Conservation (phyloP, 192 early-diverging fungal species). For the Backusella tarrabulga region DNA sequence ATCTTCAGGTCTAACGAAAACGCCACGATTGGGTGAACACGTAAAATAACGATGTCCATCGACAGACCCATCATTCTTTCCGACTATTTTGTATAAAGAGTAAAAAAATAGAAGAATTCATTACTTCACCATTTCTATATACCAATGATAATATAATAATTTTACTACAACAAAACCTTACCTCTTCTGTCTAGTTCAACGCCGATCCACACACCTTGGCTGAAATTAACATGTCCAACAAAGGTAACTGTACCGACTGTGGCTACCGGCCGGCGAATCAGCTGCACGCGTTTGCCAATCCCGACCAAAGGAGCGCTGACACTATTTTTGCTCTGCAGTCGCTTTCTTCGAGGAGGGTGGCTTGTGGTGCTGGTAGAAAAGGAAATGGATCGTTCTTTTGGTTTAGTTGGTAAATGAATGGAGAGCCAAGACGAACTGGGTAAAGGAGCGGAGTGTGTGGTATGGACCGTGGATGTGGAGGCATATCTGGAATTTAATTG, state of each 20-base stretch:
- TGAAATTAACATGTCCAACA: conserved; percentile 77
- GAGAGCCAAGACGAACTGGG: background rate
- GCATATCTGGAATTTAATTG: background rate
- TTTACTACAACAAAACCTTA: background rate
- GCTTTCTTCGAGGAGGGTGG: background rate
- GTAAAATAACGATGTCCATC: conserved; percentile 72
- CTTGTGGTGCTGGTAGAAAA: background rate
- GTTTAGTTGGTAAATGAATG: background rate
- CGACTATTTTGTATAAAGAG: conserved; percentile 17
- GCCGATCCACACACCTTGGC: conserved; percentile 83
- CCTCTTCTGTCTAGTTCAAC: conserved; percentile 69
- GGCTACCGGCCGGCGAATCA: conserved; percentile 11
- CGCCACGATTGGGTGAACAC: conserved; percentile 58
- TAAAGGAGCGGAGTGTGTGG: background rate
- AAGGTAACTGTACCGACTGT: conserved; percentile 66
- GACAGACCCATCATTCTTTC: conserved; percentile 78
- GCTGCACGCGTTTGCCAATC: conserved; percentile 14
- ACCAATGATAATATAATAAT: background rate
- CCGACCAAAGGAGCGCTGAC: background rate
- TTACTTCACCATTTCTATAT: too few species aligned
- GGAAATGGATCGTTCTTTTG: background rate
- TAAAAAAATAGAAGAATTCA: background rate
- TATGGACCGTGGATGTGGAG: conserved; percentile 3
- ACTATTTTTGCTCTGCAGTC: background rate
- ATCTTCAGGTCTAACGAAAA: conserved; percentile 70